phyloP scores from a whole-genome alignment of 345 rosid species.

The Gossypium arboreum region DNA sequence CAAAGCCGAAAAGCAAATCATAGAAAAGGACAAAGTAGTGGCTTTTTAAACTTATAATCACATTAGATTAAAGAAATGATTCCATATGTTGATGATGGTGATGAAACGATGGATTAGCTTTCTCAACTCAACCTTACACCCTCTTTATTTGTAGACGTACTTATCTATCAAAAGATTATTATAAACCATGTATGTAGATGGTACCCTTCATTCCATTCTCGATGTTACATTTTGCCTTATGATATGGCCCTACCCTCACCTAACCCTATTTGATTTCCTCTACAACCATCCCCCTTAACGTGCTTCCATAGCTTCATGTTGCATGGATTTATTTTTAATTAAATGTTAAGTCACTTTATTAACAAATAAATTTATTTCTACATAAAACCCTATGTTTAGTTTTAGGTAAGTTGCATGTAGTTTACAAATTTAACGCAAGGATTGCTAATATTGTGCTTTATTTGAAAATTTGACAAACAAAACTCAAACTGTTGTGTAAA shows the following conservation, averaged over 20 bases:
- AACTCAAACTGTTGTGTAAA: not conserved
- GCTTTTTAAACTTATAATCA: not conserved
- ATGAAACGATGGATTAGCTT: not conserved
- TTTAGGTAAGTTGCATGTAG: not conserved
- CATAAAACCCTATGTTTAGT: not conserved
- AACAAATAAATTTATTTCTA: not conserved
- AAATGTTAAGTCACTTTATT: not conserved
- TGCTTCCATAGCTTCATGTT: not conserved
- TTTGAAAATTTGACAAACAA: not conserved
- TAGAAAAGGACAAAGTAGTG: not conserved
- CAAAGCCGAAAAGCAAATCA: not conserved
- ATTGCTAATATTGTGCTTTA: not conserved
- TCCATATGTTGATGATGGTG: not conserved
- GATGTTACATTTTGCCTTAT: constrained; percentile 12
- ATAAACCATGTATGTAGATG: not conserved
- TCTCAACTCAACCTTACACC: not conserved
- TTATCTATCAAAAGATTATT: not conserved
- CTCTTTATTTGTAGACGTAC: not conserved
- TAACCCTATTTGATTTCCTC: not conserved
- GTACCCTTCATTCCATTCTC: not conserved
- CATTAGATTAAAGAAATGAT: not conserved
- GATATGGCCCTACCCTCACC: constrained; percentile 8
- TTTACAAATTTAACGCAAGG: not conserved
- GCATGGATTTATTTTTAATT: not conserved
- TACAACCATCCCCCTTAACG: not conserved